These are phyloP conservation scores for Cytospora chrysosperma DNA, from an alignment of 2,329 filamentous ascomycete species.

Conservation along the genomic window DNA sequence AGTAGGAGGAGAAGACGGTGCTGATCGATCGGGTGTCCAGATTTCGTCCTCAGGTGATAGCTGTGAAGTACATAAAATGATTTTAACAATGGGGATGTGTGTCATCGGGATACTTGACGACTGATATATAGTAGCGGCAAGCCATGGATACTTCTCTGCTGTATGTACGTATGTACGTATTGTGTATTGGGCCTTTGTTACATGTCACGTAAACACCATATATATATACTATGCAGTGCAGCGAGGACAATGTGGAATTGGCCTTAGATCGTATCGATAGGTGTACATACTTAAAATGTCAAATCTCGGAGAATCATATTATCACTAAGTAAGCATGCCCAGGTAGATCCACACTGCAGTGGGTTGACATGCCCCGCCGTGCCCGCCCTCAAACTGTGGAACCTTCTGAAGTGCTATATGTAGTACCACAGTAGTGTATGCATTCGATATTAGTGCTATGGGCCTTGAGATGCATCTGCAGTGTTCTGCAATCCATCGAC, in stretches of 20 bases:
- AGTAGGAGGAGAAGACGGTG: not conserved
- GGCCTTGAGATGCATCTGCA: not conserved
- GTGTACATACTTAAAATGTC: no score
- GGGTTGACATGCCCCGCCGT: not conserved
- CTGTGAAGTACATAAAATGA: not conserved
- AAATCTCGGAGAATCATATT: not conserved
- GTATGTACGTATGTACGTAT: no score
- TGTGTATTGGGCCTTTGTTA: no score
- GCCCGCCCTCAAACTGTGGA: not conserved
- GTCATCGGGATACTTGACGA: not conserved
- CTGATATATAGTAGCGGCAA: not conserved
- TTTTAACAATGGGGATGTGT: not conserved
- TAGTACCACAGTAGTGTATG: not conserved
- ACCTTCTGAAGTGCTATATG: not conserved
- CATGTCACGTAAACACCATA: no score
- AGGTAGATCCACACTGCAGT: not conserved
- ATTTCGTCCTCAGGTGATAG: not conserved
- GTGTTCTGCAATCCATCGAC: not conserved
- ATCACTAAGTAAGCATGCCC: not conserved
- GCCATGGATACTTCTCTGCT: not conserved
- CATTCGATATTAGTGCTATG: not conserved
- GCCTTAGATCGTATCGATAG: not conserved
- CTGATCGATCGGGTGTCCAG: not conserved
- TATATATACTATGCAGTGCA: not conserved
- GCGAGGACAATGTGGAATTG: not conserved